Evolutionary conservation across 1,139 yeast genomes (phyloP).

Genomic region (Pichia sp.): DNA sequence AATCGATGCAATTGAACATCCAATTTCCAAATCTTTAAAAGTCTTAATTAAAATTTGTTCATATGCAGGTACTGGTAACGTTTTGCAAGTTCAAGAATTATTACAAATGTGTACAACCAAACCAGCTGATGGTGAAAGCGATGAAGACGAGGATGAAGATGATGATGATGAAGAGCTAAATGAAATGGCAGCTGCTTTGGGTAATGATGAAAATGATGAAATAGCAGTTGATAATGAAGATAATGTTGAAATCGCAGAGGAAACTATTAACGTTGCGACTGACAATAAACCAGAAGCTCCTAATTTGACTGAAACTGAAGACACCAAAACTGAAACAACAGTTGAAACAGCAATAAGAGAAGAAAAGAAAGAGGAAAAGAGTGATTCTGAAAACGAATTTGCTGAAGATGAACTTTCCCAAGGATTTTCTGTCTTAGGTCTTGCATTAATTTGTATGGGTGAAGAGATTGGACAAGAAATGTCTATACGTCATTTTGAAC

Average conservation of each 20-base stretch:
- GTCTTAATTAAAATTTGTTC: conserved; percentile 91
- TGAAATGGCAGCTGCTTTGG: conserved; percentile 6
- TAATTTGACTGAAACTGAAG: conserved; percentile 4
- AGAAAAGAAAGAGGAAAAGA: conserved; percentile 27
- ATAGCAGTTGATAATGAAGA: conserved; percentile 10
- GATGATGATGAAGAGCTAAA: conserved; percentile 30
- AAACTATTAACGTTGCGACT: conserved; percentile 7
- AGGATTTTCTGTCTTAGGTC: conserved; percentile 89
- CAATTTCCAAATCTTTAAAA: conserved; percentile 83
- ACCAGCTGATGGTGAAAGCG: conserved; percentile 40
- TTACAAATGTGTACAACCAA: conserved; percentile 74
- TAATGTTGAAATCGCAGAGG: conserved; percentile 11
- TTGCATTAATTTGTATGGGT: conserved; percentile 95
- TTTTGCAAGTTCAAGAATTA: conserved; percentile 85
- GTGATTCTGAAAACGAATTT: conserved; percentile 5
- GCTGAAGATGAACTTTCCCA: conserved; percentile 60
- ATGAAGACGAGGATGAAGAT: conserved; percentile 42
- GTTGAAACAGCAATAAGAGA: too few relatives aligned
- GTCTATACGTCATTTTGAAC: conserved; percentile 96
- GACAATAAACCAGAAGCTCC: background rate
- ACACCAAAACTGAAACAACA: conserved; percentile 3
- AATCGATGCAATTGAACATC: conserved; percentile 91
- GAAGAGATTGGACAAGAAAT: conserved; percentile 97
- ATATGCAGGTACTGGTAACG: conserved; percentile 97
- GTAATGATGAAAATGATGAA: conserved; percentile 29